Evolutionary conservation across 1,139 yeast species (phyloP), one percentile per base, ranked within the genome.

Genomic region (Casaregolazyma suthepensis): DNA sequence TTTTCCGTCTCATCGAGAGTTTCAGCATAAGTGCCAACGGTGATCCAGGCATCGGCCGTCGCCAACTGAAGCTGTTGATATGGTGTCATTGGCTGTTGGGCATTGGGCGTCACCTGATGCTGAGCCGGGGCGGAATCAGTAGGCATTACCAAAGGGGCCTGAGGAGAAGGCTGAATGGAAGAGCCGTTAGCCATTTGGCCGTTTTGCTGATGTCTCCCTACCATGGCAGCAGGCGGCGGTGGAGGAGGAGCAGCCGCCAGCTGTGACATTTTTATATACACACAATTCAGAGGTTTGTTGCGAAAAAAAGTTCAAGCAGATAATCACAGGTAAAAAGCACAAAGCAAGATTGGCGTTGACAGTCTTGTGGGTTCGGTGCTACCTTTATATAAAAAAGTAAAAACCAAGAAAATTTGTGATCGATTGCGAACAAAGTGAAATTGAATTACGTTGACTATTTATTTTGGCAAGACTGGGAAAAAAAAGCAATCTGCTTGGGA

Each of bases 11-110:
- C 96, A 19, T 94, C 96, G 60, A 93, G 75, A 54, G 89, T 77
- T 68, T 93, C 98, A 19, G 98, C 96, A 59, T 93, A 79, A 22
- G 89, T 82, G 29, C 97, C 77, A 54, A 91, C 83, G 17, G 96
- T 93, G 50, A 89, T 75, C 98, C 98, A 93, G 6, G 96, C 87
- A 54, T 90, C 94, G 2, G 91, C 87, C 35, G 93, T 88, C 52
- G 91, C 65, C 44, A 67, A 61, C 54, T 73, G 74, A 22, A 73
- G 65, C 56, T 73, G 71, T 52, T 67, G 71, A 45, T 63, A 84
- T 61, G 85, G 88, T 43, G 81, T 70, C 22, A 52, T 15, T 13
- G 45, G 38, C 42, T 43, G 46, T 31, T 48, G 51, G 23, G 57
- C 40, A n/a, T 50, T 59, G 35, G 55, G 57, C 42, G 56, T 55